Percentiles rank a stretch among this genome's conserved stretches.
Evolutionary conservation across 2,329 filamentous ascomycete species (phyloP).

Genomic region (Aspergillus clavatus): DNA sequence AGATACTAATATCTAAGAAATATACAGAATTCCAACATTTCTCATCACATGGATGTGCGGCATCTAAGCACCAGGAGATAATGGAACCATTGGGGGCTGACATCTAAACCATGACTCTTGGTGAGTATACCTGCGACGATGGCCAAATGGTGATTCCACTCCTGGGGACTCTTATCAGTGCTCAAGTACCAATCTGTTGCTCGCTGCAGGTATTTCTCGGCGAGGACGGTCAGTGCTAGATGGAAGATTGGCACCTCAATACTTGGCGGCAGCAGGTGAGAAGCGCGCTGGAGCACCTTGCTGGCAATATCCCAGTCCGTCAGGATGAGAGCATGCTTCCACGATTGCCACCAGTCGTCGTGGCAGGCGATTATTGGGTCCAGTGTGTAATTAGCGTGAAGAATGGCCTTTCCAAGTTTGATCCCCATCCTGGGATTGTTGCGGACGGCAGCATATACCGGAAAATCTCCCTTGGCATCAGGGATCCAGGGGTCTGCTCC

Average conservation of each 20-base stretch:
- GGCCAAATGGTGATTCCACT: background rate
- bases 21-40: too few species aligned
- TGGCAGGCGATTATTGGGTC: background rate
- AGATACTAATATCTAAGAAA: too few species aligned
- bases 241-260: background rate
- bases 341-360: background rate
- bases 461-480: background rate
- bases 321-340: background rate
- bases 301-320: background rate
- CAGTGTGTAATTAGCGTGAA: background rate
- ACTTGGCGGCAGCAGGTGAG: background rate
- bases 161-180: background rate
- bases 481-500: background rate
- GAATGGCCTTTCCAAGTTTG: background rate
- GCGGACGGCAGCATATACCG: background rate
- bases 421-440: background rate
- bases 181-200: background rate
- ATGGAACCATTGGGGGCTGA: background rate
- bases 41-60: too few species aligned
- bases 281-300: slow-evolving; percentile 5
- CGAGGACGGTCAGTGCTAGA: background rate
- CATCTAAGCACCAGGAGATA: background rate
- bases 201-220: background rate
- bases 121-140: background rate
- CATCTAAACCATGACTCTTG: background rate